phyloP scores from a whole-genome alignment of 1,284 basidiomycete genomes.

The Cutaneotrichosporon sp. region DNA sequence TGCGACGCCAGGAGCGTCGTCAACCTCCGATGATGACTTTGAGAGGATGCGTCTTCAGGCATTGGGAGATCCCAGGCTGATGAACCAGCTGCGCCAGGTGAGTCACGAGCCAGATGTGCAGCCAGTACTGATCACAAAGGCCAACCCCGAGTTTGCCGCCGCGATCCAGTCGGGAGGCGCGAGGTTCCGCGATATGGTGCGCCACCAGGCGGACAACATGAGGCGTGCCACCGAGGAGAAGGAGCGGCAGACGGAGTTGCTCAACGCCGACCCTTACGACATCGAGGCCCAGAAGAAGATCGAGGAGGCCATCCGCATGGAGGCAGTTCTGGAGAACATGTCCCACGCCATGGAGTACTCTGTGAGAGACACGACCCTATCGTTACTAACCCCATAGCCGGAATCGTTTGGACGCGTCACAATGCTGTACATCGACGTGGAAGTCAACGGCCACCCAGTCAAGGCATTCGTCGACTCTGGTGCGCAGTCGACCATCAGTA shows the following conservation, averaged over 20 bases:
- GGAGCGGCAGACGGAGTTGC: slow-evolving; percentile 64
- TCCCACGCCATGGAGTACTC: slow-evolving; percentile 88
- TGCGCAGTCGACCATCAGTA: slow-evolving; percentile 94
- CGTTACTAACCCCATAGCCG: slow-evolving; percentile 64
- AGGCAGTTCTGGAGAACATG: slow-evolving; percentile 88
- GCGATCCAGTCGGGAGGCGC: slow-evolving; percentile 69
- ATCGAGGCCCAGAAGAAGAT: slow-evolving; percentile 87
- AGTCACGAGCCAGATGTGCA: background rate
- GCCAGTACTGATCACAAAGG: slow-evolving; percentile 56
- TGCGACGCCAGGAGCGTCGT: too few species aligned
- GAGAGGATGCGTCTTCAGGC: slow-evolving; percentile 89
- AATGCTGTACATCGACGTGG: slow-evolving; percentile 82
- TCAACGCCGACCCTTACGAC: slow-evolving; percentile 86
- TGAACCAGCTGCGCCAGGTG: slow-evolving; percentile 74
- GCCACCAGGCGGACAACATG: slow-evolving; percentile 64
- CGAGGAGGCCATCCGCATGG: slow-evolving; percentile 88
- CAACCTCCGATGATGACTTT: slow-evolving; percentile 67
- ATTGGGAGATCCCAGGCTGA: slow-evolving; percentile 75
- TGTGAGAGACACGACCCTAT: slow-evolving; percentile 57
- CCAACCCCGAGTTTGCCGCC: slow-evolving; percentile 73
- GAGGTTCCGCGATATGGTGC: slow-evolving; percentile 72
- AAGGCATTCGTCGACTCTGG: slow-evolving; percentile 99
- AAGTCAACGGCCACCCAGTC: slow-evolving; percentile 86
- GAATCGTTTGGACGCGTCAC: slow-evolving; percentile 92
- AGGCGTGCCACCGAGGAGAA: slow-evolving; percentile 60